A percentile compares a stretch with the other conserved stretches of the same genome.
Evolutionary conservation across 1,139 yeast species (phyloP).

Genomic region (Yamadazyma atmosphaerica): DNA sequence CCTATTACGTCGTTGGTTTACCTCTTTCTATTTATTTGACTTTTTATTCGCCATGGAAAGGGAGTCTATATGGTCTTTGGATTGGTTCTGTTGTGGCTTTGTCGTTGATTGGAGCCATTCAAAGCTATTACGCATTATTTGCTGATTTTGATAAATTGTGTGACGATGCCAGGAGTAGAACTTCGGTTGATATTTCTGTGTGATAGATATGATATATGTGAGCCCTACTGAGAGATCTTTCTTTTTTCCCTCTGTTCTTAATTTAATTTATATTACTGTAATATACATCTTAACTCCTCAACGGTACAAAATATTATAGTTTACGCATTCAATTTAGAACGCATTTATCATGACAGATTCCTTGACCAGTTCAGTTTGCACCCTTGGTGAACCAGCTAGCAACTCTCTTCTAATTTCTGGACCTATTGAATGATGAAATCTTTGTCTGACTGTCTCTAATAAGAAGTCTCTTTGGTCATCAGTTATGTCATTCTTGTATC

Average conservation of each 20-base stretch:
- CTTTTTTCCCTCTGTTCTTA: too few species aligned
- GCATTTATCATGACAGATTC: slow-evolving; percentile 44
- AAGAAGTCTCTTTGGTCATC: slow-evolving; percentile 95
- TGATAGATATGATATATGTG: too few species aligned
- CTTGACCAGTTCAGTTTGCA: slow-evolving; percentile 20
- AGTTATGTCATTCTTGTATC: slow-evolving; percentile 94
- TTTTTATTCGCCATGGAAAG: slow-evolving; percentile 46
- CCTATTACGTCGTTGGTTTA: slow-evolving; percentile 54
- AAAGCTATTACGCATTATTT: slow-evolving; percentile 42
- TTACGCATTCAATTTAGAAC: too few species aligned
- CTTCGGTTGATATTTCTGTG: slow-evolving; percentile 17
- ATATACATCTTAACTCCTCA: neutral
- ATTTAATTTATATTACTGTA: neutral
- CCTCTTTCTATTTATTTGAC: slow-evolving; percentile 50
- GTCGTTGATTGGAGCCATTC: slow-evolving; percentile 52
- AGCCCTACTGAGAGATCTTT: too few species aligned
- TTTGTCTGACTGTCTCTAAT: slow-evolving; percentile 85
- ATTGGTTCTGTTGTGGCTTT: slow-evolving; percentile 52
- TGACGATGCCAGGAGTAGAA: slow-evolving; percentile 43
- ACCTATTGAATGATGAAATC: slow-evolving; percentile 85
- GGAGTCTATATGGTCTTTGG: slow-evolving; percentile 55
- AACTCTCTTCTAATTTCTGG: slow-evolving; percentile 95
- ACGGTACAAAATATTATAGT: neutral
- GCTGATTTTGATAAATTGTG: slow-evolving; percentile 43
- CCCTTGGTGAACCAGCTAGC: slow-evolving; percentile 68